Conservation (phyloP, 176 grass and related monocot genomes). For the Zizania latifolia region DNA sequence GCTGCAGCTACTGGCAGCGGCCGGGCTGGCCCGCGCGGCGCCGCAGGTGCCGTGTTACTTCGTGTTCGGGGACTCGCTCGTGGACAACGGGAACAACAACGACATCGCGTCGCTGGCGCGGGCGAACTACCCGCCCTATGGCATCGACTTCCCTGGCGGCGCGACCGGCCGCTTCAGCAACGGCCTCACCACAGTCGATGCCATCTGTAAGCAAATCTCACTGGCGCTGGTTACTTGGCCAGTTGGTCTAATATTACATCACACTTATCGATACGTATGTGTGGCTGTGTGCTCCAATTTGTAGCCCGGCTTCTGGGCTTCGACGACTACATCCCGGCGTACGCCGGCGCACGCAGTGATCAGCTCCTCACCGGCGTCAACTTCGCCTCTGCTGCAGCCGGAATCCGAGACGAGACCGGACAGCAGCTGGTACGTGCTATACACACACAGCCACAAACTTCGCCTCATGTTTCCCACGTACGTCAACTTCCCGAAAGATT, state of each 20-base stretch:
- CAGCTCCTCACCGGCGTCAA: conserved; percentile 72
- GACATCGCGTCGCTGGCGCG: conserved; percentile 65
- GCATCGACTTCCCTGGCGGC: conserved; percentile 71
- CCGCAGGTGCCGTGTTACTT: conserved; percentile 82
- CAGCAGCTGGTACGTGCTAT: conserved; percentile 55
- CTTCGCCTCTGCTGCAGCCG: conserved; percentile 87
- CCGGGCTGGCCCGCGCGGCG: not conserved
- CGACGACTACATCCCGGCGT: conserved; percentile 65
- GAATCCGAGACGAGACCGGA: conserved; percentile 81
- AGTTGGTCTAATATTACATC: not conserved
- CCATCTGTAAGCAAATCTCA: conserved; percentile 42
- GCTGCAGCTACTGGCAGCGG: not conserved
- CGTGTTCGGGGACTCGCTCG: conserved; percentile 80
- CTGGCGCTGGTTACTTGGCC: not conserved
- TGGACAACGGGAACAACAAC: conserved; percentile 98
- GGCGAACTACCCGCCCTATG: conserved; percentile 89
- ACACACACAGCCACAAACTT: not conserved
- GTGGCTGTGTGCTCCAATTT: not conserved
- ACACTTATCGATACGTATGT: not conserved
- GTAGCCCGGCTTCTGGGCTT: conserved; percentile 73
- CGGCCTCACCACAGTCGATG: conserved; percentile 69
- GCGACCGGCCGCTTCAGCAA: conserved; percentile 78
- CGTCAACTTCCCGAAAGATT: too few species aligned
- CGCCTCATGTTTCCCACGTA: too few species aligned
- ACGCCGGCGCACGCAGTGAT: conserved; percentile 38